phyloP scores from a whole-genome alignment of 306 rosid genomes.

The Delonix regia region DNA sequence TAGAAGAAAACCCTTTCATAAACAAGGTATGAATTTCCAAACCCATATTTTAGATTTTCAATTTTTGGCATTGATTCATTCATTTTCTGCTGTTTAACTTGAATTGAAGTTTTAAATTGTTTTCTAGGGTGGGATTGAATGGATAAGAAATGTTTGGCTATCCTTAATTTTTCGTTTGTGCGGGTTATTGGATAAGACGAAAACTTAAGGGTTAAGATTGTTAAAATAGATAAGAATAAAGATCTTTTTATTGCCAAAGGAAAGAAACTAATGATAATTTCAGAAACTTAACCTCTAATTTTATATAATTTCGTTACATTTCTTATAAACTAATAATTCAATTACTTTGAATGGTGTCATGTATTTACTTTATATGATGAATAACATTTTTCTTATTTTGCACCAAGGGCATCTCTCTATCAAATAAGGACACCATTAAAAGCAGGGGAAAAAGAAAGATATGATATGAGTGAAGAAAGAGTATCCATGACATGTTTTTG shows the following conservation, averaged over 20 bases:
- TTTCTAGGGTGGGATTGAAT: slow-evolving; percentile 11
- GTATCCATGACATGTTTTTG: neutral
- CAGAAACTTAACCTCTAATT: neutral
- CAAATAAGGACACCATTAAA: neutral
- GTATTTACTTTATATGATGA: neutral
- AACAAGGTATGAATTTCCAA: slow-evolving; percentile 52
- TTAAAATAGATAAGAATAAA: neutral
- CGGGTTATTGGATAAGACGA: neutral
- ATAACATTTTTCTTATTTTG: neutral
- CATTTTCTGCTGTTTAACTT: neutral
- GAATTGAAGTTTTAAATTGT: neutral
- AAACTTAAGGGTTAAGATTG: neutral
- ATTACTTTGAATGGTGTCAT: neutral
- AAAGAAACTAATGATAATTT: no score
- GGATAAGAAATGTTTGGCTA: slow-evolving; percentile 43
- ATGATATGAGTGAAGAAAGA: neutral
- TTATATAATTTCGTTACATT: neutral
- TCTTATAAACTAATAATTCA: neutral
- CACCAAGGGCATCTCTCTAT: neutral
- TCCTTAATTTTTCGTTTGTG: neutral
- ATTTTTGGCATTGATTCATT: neutral
- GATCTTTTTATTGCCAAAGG: neutral
- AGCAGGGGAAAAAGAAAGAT: neutral
- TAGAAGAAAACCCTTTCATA: slow-evolving; percentile 60
- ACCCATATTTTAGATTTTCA: slow-evolving; percentile 22